Percentiles rank a stretch among this genome's conserved stretches.
These are phyloP conservation scores for Endocladia muricata DNA, from an alignment of 31 red algal genomes.

Conservation along the genomic window DNA sequence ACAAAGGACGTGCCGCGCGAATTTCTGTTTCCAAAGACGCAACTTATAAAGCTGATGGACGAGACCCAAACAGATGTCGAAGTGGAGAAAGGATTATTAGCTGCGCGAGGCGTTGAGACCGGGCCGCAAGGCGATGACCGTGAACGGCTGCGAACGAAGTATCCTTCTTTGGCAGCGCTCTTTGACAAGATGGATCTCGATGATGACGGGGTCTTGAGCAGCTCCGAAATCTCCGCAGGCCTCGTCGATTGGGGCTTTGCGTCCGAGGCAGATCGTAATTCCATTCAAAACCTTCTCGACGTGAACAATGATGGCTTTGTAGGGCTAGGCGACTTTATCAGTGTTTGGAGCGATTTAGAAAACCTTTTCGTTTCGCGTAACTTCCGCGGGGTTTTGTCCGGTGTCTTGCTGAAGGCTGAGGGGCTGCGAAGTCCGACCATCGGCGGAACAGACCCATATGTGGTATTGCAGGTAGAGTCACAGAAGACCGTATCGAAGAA, in stretches of 20 bases:
- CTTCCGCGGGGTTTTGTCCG: slow-evolving; percentile 41
- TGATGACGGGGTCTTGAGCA: slow-evolving; percentile 23
- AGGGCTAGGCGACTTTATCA: slow-evolving; percentile 37
- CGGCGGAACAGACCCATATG: slow-evolving; percentile 53
- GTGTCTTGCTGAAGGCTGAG: slow-evolving; percentile 40
- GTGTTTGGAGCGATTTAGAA: slow-evolving; percentile 33
- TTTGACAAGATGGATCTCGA: slow-evolving; percentile 59
- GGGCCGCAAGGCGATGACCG: background rate
- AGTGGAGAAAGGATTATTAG: background rate
- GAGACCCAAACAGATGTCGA: slow-evolving; percentile 1
- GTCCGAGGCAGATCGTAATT: slow-evolving; percentile 35
- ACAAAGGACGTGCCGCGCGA: slow-evolving; percentile 49
- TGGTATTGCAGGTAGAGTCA: slow-evolving; percentile 30
- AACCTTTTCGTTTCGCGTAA: slow-evolving; percentile 34
- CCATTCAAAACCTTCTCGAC: slow-evolving; percentile 38
- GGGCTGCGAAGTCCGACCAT: slow-evolving; percentile 30
- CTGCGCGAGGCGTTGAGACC: background rate
- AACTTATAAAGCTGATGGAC: slow-evolving; percentile 36
- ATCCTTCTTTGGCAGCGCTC: slow-evolving; percentile 20
- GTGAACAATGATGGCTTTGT: slow-evolving; percentile 41
- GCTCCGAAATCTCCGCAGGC: slow-evolving; percentile 41
- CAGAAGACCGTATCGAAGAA: slow-evolving; percentile 37
- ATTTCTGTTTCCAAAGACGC: slow-evolving; percentile 67
- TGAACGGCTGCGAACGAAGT: slow-evolving; percentile 8
- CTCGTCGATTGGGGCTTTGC: slow-evolving; percentile 66